phyloP scores from a whole-genome alignment of 345 rosid species.

The Turnera subulata region DNA sequence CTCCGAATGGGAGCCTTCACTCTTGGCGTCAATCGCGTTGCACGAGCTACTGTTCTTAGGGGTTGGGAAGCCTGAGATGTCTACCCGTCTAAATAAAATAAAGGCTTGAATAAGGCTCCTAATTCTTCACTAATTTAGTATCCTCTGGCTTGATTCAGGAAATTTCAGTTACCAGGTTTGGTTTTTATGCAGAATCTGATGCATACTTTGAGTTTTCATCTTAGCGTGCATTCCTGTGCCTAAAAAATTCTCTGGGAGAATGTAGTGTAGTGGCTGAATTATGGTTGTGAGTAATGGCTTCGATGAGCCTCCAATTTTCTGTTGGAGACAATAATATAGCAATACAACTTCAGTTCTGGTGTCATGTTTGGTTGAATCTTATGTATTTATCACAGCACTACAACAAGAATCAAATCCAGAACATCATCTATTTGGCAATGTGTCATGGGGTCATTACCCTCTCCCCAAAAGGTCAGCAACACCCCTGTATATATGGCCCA shows the following conservation, averaged over 20 bases:
- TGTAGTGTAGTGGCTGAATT: neutral
- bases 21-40: conserved; percentile 92
- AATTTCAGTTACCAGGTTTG: conserved; percentile 8
- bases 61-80: conserved; percentile 83
- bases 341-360: too few relatives aligned
- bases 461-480: too few relatives aligned
- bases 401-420: too few relatives aligned
- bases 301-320: too few relatives aligned
- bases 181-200: neutral
- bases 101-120: conserved; percentile 8
- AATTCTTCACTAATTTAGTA: conserved; percentile 7
- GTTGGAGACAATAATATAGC: too few relatives aligned
- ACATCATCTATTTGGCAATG: too few relatives aligned
- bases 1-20: conserved; percentile 99
- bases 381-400: too few relatives aligned
- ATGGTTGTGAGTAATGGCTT: neutral
- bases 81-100: conserved; percentile 21
- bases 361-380: too few relatives aligned
- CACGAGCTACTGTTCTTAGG: conserved; percentile 75
- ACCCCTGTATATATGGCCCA: too few relatives aligned
- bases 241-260: neutral
- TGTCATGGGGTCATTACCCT: too few relatives aligned
- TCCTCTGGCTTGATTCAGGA: conserved; percentile 7
- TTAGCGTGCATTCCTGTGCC: too few relatives aligned
- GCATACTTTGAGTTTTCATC: too few relatives aligned